A percentile compares a stretch with the other conserved stretches of the same genome.
These are phyloP conservation scores for Pseudocohnilembus persalinus DNA, from an alignment of 169 alveolate genomes.

Conservation along the genomic window DNA sequence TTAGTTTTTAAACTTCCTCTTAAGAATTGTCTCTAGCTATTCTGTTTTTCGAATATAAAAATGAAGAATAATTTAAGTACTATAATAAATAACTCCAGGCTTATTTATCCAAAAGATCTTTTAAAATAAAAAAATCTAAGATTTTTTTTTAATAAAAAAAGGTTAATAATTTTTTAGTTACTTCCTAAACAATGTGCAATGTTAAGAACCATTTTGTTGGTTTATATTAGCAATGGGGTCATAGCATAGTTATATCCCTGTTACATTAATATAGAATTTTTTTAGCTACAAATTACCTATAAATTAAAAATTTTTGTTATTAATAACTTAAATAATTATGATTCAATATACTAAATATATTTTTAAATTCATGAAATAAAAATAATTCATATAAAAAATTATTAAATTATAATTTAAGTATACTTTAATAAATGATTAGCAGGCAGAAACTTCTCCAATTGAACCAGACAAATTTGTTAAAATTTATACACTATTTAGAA, in stretches of 20 bases:
- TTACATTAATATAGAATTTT: too few relatives aligned
- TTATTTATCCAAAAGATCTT: constrained; percentile 14
- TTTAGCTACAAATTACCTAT: not conserved
- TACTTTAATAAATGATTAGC: constrained; percentile 19
- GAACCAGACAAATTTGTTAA: constrained; percentile 31
- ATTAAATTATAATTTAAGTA: not conserved
- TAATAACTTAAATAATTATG: too few relatives aligned
- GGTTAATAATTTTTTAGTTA: not conserved
- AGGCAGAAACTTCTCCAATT: constrained; percentile 8
- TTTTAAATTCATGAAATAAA: too few relatives aligned
- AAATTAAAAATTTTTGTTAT: too few relatives aligned
- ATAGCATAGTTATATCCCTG: not conserved
- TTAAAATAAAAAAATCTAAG: not conserved
- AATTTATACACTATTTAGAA: constrained; percentile 7
- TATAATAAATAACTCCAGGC: constrained; percentile 8
- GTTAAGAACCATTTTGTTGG: constrained; percentile 27
- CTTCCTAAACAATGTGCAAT: constrained; percentile 31
- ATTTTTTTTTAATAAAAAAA: not conserved
- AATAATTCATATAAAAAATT: not conserved
- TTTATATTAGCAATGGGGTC: constrained; percentile 14
- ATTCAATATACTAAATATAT: too few relatives aligned
- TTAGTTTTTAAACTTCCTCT: constrained; percentile 12
- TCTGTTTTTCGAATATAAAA: constrained; percentile 13
- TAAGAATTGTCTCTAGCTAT: constrained; percentile 23
- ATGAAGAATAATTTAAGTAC: not conserved